These are phyloP conservation scores for Massariosphaeria phaeospora DNA, from an alignment of 495 filamentous ascomycete species.

Conservation along the genomic window DNA sequence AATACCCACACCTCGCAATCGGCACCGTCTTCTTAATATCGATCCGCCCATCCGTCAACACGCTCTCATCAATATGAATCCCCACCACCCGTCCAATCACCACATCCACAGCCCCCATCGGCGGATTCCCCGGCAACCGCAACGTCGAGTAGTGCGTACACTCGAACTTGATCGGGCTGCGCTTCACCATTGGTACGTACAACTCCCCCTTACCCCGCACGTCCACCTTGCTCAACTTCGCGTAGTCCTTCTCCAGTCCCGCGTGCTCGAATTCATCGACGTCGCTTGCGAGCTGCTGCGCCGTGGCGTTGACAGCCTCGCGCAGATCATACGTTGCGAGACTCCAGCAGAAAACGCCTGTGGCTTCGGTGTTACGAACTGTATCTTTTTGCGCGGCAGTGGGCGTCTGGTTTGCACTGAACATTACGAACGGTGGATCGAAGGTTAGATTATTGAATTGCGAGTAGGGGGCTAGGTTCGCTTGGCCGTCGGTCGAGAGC, in stretches of 20 bases:
- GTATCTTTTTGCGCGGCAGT: conserved; percentile 48
- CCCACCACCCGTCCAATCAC: conserved; percentile 54
- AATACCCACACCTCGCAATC: conserved; percentile 58
- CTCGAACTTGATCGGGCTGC: conserved; percentile 54
- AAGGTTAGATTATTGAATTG: conserved; percentile 60
- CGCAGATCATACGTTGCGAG: conserved; percentile 52
- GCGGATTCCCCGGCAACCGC: conserved; percentile 49
- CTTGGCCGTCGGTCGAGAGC: conserved; percentile 31
- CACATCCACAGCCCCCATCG: conserved; percentile 51
- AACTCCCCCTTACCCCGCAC: conserved; percentile 19
- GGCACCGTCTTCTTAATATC: conserved; percentile 53
- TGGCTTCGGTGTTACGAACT: conserved; percentile 49
- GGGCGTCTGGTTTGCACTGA: conserved; percentile 50
- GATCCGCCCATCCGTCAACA: conserved; percentile 48
- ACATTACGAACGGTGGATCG: conserved; percentile 57
- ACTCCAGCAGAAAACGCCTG: conserved; percentile 55
- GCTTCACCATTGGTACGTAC: conserved; percentile 47
- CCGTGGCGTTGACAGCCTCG: conserved; percentile 49
- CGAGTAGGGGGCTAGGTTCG: conserved; percentile 53
- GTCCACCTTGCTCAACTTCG: conserved; percentile 28
- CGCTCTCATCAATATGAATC: conserved; percentile 52
- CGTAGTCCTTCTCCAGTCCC: conserved; percentile 46
- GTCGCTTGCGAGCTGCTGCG: conserved; percentile 42
- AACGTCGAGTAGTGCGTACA: conserved; percentile 52
- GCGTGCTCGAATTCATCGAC: conserved; percentile 52